Evolutionary conservation across 1,139 yeast genomes (phyloP).

Genomic region (Scheffersomyces lignicola): DNA sequence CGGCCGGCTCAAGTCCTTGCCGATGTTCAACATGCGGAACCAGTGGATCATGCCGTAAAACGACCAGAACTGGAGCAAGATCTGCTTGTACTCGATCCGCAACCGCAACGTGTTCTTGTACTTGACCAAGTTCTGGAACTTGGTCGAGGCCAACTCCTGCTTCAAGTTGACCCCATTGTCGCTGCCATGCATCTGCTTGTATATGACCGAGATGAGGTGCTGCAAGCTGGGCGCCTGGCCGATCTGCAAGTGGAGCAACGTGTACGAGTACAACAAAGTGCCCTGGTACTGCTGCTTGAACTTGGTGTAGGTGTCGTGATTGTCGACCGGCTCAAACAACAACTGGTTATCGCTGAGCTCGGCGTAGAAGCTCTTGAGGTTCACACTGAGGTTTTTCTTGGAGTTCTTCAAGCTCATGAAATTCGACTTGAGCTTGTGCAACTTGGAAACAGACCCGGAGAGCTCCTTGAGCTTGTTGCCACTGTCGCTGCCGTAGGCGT

Average conservation of each 20-base stretch:
- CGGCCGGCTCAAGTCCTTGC: conserved; percentile 37
- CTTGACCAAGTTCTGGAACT: conserved; percentile 28
- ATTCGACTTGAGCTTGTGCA: conserved; percentile 12
- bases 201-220: conserved; percentile 28
- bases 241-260: conserved; percentile 31
- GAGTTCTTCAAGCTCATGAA: conserved; percentile 13
- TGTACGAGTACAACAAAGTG: conserved; percentile 24
- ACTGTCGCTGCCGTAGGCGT: conserved; percentile 26
- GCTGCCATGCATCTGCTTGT: conserved; percentile 19
- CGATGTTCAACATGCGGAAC: conserved; percentile 36
- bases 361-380: conserved; percentile 19
- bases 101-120: conserved; percentile 40
- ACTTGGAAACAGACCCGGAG: conserved; percentile 10
- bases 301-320: conserved; percentile 13
- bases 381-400: conserved; percentile 16
- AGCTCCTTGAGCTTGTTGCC: not conserved
- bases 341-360: conserved; percentile 29
- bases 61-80: conserved; percentile 45
- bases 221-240: conserved; percentile 43
- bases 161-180: not conserved
- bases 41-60: conserved; percentile 42
- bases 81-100: conserved; percentile 42
- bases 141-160: conserved; percentile 12
- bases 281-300: conserved; percentile 26
- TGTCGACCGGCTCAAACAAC: conserved; percentile 38